Evolutionary conservation across 176 grass and related monocot genomes (phyloP).

Genomic region (Juncus inflexus): DNA sequence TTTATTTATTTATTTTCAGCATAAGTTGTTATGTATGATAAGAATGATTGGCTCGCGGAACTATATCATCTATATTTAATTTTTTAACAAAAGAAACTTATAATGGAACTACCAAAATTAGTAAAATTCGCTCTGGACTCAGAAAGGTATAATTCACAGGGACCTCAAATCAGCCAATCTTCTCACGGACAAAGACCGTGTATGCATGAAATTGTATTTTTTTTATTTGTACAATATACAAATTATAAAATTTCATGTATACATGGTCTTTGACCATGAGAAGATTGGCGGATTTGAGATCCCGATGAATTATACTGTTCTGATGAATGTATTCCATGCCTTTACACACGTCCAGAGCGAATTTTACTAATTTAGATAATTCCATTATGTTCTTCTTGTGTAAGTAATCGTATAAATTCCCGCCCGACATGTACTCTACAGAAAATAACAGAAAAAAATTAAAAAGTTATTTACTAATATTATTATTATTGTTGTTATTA

Average conservation of each 20-base stretch:
- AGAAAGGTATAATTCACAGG: conserved; percentile 86
- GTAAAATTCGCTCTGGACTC: conserved; percentile 87
- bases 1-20: neutral
- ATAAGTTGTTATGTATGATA: conserved; percentile 3
- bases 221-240: too few relatives aligned
- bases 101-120: conserved; percentile 51
- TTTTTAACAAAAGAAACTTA: too few relatives aligned
- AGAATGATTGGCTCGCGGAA: conserved; percentile 12
- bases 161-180: conserved; percentile 97
- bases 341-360: conserved; percentile 79
- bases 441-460: conserved; percentile 9
- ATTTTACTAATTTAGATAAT: conserved; percentile 67
- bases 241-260: conserved; percentile 8
- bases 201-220: neutral
- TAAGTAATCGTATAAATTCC: conserved; percentile 89
- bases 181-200: conserved; percentile 45
- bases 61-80: too few relatives aligned
- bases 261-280: conserved; percentile 91
- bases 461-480: neutral
- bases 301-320: conserved; percentile 90
- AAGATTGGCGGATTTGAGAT: conserved; percentile 95
- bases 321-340: conserved; percentile 94
- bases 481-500: too few relatives aligned
- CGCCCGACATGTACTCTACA: conserved; percentile 97
- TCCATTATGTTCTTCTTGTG: conserved; percentile 68